Evolutionary conservation across 2,329 filamentous ascomycete species (phyloP).

Genomic region (Neonectria faginata): DNA sequence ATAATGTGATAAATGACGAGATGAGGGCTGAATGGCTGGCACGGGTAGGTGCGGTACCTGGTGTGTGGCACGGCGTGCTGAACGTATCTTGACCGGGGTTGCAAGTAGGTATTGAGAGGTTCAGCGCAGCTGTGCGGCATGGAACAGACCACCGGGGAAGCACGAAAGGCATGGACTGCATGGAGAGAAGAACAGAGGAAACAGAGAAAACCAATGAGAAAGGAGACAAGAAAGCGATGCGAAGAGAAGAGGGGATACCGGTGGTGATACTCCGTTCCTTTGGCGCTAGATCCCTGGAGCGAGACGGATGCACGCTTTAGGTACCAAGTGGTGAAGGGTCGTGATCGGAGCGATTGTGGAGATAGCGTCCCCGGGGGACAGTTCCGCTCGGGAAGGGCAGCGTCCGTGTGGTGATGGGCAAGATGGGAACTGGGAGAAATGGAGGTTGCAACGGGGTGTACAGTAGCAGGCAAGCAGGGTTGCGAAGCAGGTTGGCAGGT

Average conservation of each 20-base stretch:
- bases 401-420: slow-evolving; percentile 3
- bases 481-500: neutral
- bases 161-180: neutral
- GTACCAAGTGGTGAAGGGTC: neutral
- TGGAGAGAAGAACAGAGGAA: slow-evolving; percentile 1
- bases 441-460: slow-evolving; percentile 1
- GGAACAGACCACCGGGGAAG: neutral
- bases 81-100: slow-evolving; percentile 2
- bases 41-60: neutral
- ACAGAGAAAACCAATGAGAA: slow-evolving; percentile 1
- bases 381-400: slow-evolving; percentile 23
- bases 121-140: slow-evolving; percentile 1
- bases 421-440: neutral
- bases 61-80: slow-evolving; percentile 8
- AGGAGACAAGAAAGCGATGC: neutral
- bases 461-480: neutral
- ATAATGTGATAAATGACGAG: slow-evolving; percentile 27
- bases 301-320: slow-evolving; percentile 17
- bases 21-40: slow-evolving; percentile 5
- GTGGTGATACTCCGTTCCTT: neutral
- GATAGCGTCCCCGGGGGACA: slow-evolving; percentile 16
- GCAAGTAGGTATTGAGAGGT: neutral
- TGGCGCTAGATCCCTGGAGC: neutral
- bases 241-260: slow-evolving; percentile 1
- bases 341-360: slow-evolving; percentile 18